These are phyloP conservation scores for Ampelomyces quisqualis DNA, from an alignment of 2,329 filamentous ascomycete species.

Conservation along the genomic window DNA sequence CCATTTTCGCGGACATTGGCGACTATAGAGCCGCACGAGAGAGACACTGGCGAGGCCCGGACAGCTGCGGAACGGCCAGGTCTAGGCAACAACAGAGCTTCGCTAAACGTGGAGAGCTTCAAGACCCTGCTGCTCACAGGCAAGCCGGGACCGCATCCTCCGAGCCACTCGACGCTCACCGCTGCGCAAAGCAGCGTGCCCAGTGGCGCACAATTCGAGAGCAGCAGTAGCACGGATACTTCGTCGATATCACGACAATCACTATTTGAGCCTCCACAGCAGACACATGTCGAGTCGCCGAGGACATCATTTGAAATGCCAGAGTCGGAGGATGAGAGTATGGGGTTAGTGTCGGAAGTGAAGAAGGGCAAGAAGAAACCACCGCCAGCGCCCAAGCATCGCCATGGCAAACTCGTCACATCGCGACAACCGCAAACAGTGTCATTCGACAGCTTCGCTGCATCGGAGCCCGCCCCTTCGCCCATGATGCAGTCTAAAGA, in stretches of 20 bases:
- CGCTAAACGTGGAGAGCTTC: conserved; percentile 77
- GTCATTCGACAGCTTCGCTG: conserved; percentile 37
- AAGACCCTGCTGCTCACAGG: conserved; percentile 75
- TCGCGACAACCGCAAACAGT: conserved; percentile 45
- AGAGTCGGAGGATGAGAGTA: conserved; percentile 51
- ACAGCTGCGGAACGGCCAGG: conserved; percentile 24
- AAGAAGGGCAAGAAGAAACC: conserved; percentile 67
- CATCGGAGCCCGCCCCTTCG: conserved; percentile 24
- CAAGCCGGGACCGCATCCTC: conserved; percentile 49
- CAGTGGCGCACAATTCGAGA: conserved; percentile 38
- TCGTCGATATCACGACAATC: conserved; percentile 62
- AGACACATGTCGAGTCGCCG: conserved; percentile 53
- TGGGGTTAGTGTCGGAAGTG: conserved; percentile 26
- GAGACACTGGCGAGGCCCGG: conserved; percentile 30
- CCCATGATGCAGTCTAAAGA: conserved; percentile 29
- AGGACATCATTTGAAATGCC: conserved; percentile 61
- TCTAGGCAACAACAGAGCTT: conserved; percentile 39
- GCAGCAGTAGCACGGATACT: conserved; percentile 58
- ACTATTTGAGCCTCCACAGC: conserved; percentile 55
- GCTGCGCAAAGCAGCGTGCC: conserved; percentile 25
- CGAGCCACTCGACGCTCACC: conserved; percentile 28
- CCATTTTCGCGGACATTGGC: conserved; percentile 45
- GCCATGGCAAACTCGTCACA: conserved; percentile 74
- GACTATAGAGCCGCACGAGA: conserved; percentile 36
- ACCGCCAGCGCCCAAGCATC: conserved; percentile 65